These are phyloP conservation scores for Chaetoceros muelleri DNA, from an alignment of 108 stramenopile species.

Conservation along the genomic window DNA sequence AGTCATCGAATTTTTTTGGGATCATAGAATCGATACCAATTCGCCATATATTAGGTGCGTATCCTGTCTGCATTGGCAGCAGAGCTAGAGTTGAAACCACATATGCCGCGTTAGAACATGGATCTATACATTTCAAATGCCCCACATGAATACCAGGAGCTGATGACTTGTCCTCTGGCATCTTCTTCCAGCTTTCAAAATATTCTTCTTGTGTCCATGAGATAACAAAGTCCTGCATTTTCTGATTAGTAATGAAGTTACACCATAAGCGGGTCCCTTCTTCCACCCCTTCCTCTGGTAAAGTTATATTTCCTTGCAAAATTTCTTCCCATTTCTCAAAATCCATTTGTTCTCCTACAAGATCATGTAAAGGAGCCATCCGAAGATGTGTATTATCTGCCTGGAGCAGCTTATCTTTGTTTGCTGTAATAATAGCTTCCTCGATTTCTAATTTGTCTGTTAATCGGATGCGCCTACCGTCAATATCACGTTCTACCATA, in stretches of 20 bases:
- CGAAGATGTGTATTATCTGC: too few species aligned
- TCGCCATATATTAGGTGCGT: slow-evolving; percentile 2
- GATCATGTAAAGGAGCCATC: neutral
- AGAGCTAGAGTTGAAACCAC: neutral
- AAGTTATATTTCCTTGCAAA: neutral
- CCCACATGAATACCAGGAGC: neutral
- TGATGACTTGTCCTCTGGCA: neutral
- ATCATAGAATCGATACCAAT: slow-evolving; percentile 10
- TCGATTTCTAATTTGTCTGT: neutral
- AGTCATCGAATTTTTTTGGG: slow-evolving; percentile 3
- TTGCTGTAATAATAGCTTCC: neutral
- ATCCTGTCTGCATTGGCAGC: slow-evolving; percentile 1
- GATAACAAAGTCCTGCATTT: neutral
- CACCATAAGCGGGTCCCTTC: neutral
- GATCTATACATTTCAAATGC: neutral
- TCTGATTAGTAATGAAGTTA: neutral
- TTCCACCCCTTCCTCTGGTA: neutral
- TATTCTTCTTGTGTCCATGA: neutral
- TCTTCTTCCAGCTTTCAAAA: neutral
- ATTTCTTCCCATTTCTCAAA: neutral
- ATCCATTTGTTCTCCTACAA: neutral
- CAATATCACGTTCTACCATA: neutral
- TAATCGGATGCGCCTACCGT: neutral
- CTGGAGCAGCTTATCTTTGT: neutral
- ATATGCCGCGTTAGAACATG: neutral